Evolutionary conservation across 1,139 yeast species (phyloP).

Genomic region (Kurtzmaniella quercitrusa): DNA sequence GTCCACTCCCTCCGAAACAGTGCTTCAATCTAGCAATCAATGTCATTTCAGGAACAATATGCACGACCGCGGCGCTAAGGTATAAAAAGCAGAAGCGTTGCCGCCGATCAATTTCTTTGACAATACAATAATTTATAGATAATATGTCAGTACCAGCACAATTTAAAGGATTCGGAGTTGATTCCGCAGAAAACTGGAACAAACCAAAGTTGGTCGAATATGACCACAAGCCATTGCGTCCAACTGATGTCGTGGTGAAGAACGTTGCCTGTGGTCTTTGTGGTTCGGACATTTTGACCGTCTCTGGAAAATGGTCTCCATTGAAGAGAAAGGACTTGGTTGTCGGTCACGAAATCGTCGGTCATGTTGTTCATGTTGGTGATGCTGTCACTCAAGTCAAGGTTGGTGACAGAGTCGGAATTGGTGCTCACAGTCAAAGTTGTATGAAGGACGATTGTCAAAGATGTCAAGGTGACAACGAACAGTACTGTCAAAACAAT

Average conservation of each 20-base stretch:
- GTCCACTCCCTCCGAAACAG: no score
- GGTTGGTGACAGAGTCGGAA: conserved; percentile 60
- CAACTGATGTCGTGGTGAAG: conserved; percentile 44
- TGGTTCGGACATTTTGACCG: conserved; percentile 54
- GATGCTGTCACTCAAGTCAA: conserved; percentile 40
- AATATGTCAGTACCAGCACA: conserved; percentile 23
- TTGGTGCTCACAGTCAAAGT: conserved; percentile 51
- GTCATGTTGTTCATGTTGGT: conserved; percentile 51
- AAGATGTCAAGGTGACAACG: conserved; percentile 43
- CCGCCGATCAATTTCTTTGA: neutral
- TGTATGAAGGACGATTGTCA: conserved; percentile 43
- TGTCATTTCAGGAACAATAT: neutral
- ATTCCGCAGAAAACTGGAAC: conserved; percentile 35
- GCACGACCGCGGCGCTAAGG: neutral
- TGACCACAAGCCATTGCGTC: conserved; percentile 33
- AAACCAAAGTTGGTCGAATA: conserved; percentile 39
- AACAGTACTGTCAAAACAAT: conserved; percentile 44
- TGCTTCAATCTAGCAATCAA: neutral
- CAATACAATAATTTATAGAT: neutral
- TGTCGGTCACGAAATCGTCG: conserved; percentile 53
- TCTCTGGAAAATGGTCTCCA: conserved; percentile 41
- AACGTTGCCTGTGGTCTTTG: conserved; percentile 56
- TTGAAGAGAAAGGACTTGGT: conserved; percentile 25
- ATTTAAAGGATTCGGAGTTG: conserved; percentile 46
- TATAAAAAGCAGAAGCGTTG: neutral